Conservation (phyloP, 1,284 basidiomycete species). For the Cutaneotrichosporon cutaneum region DNA sequence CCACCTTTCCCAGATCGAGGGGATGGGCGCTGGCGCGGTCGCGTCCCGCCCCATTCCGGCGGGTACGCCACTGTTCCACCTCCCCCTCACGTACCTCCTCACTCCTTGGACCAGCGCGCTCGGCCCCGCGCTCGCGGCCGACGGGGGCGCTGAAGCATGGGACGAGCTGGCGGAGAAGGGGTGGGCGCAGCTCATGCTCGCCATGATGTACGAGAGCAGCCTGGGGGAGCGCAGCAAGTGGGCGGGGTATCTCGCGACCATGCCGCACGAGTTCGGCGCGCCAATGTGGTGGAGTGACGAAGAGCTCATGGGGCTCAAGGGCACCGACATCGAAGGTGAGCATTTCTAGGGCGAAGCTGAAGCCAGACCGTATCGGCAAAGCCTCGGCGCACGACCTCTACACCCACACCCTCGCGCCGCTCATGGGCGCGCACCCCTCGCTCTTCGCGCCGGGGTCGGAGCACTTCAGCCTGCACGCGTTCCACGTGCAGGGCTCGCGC, state of each 20-base stretch:
- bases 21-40: slow-evolving; percentile 51
- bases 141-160: slow-evolving; percentile 58
- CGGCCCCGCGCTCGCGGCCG: slow-evolving; percentile 15
- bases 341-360: slow-evolving; percentile 27
- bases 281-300: slow-evolving; percentile 89
- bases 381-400: slow-evolving; percentile 79
- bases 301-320: slow-evolving; percentile 69
- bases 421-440: slow-evolving; percentile 63
- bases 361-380: slow-evolving; percentile 78
- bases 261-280: slow-evolving; percentile 77
- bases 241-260: slow-evolving; percentile 57
- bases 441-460: slow-evolving; percentile 62
- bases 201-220: slow-evolving; percentile 90
- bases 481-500: slow-evolving; percentile 89
- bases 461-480: slow-evolving; percentile 70
- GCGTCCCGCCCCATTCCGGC: slow-evolving; percentile 53
- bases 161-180: slow-evolving; percentile 62
- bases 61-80: slow-evolving; percentile 65
- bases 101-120: slow-evolving; percentile 74
- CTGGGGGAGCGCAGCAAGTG: slow-evolving; percentile 63
- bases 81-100: slow-evolving; percentile 75
- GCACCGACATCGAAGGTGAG: slow-evolving; percentile 81
- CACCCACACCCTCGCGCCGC: slow-evolving; percentile 58
- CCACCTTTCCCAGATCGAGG: slow-evolving; percentile 31
- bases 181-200: slow-evolving; percentile 85